Base-by-base conservation (phyloP, 192 early-diverging fungal species). In the Obelidium mucronatum region DNA sequence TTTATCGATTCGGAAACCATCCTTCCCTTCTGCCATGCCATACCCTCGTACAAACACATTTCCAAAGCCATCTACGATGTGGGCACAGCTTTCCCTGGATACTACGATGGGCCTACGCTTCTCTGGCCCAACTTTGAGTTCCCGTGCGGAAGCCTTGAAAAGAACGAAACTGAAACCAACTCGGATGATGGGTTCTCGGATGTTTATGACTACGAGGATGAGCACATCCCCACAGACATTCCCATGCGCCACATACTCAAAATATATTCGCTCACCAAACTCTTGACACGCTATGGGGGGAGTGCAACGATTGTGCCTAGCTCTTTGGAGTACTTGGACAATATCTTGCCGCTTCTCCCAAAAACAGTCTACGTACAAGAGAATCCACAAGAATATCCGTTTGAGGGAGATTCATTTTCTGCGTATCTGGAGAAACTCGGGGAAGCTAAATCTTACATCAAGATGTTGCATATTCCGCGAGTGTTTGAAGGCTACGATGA, bases 51-150 rank as follows among this genome's bases (percentile, higher is more conserved):
- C 15, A 11, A 13, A 17, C n/a, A 30, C 13, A 30, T 64, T 19
- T 64, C 62, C 1, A 64, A 64, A 64, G 62, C 62, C 2, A 64
- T 64, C 15, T 40, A 31, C 35, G 62, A 64, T n/a, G 34, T 64
- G 19, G 62, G 34, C 15, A 37, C 31, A 13, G 62, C 37, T 6
- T 64, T 64, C 37, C 62, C 62, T 22, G 62, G 37, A 13, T 34
- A n/a, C 62, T 64, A 39, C 34, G 13, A 13, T 2, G 34, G 37
- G 1, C 62, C 62, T 1, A 40, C 31, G 34, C 17, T 39, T 2
- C 4, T 64, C 22, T 40, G 62, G 62, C 62, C 62, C 34, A 39
- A 13, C 3, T 37, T 64, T 33, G 34, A 64, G 17, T 39, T 64
- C 22, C 62, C 62, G 8, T 22, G 6, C 8, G 55, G 55, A 8